Evolutionary conservation across 495 filamentous ascomycete species (phyloP).

Genomic region (Schizothecium vesticola): DNA sequence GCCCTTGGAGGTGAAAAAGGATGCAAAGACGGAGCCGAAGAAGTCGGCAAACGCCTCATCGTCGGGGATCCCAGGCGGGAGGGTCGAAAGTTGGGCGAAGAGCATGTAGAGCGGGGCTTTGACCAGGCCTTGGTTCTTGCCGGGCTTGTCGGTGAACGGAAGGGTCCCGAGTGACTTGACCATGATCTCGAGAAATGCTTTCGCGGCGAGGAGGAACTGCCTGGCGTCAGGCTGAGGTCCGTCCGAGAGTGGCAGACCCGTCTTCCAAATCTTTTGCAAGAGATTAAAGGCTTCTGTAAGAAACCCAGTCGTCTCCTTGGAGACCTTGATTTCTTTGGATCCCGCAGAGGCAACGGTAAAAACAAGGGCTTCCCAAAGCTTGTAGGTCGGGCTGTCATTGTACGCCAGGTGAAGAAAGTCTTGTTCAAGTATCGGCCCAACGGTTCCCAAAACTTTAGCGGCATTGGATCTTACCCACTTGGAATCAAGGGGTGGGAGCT

Average conservation of each 20-base stretch:
- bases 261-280: constrained; percentile 62
- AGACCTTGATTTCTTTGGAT: constrained; percentile 85
- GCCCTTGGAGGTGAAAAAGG: constrained; percentile 41
- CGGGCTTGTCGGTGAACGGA: constrained; percentile 70
- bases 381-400: constrained; percentile 43
- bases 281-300: constrained; percentile 64
- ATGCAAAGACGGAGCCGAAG: constrained; percentile 38
- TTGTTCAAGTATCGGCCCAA: constrained; percentile 58
- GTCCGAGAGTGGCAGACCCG: constrained; percentile 20
- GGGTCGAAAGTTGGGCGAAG: constrained; percentile 42
- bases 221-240: constrained; percentile 13
- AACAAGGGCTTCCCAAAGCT: constrained; percentile 65
- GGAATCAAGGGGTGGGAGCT: constrained; percentile 72
- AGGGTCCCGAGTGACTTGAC: constrained; percentile 62
- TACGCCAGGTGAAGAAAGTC: constrained; percentile 47
- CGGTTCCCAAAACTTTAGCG: constrained; percentile 51
- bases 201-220: constrained; percentile 58
- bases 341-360: constrained; percentile 69
- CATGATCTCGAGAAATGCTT: constrained; percentile 54
- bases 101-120: constrained; percentile 46
- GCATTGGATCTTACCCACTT: constrained; percentile 81
- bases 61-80: constrained; percentile 38
- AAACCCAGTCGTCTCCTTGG: constrained; percentile 72
- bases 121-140: constrained; percentile 32
- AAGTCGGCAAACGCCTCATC: constrained; percentile 39